These are phyloP conservation scores for Colletotrichum tropicicola DNA, from an alignment of 2,329 filamentous ascomycete species.

Conservation along the genomic window DNA sequence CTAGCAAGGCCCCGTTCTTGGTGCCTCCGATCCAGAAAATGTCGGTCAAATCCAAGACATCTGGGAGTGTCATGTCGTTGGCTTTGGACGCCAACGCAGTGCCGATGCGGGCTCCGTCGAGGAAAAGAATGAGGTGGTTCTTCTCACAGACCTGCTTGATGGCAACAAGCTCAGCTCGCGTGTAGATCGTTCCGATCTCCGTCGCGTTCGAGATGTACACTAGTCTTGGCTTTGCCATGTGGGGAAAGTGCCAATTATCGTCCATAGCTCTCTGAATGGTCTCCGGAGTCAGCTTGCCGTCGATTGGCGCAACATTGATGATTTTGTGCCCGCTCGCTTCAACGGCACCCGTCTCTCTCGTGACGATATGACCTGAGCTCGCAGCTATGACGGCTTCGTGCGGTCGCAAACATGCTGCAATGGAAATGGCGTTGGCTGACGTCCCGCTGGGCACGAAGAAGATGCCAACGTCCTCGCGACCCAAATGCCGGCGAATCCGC, in stretches of 20 bases:
- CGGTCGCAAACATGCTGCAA: slow-evolving; percentile 57
- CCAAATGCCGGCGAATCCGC: slow-evolving; percentile 40
- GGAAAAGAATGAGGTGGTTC: slow-evolving; percentile 51
- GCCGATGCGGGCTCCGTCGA: slow-evolving; percentile 56
- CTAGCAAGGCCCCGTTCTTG: slow-evolving; percentile 59
- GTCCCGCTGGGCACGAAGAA: slow-evolving; percentile 63
- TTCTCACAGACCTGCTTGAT: slow-evolving; percentile 53
- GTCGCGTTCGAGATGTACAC: slow-evolving; percentile 62
- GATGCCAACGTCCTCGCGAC: slow-evolving; percentile 51
- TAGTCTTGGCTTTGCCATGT: slow-evolving; percentile 59
- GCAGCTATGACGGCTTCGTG: slow-evolving; percentile 61
- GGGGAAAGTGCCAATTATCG: slow-evolving; percentile 59
- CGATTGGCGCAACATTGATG: slow-evolving; percentile 53
- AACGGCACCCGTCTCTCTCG: slow-evolving; percentile 58
- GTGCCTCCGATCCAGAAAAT: slow-evolving; percentile 65
- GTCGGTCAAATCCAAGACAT: slow-evolving; percentile 56
- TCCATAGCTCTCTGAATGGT: slow-evolving; percentile 51
- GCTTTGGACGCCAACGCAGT: slow-evolving; percentile 49
- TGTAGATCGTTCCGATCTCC: slow-evolving; percentile 59
- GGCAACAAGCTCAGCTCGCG: slow-evolving; percentile 48
- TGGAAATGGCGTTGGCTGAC: slow-evolving; percentile 60
- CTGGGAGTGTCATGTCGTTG: slow-evolving; percentile 53
- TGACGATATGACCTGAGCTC: slow-evolving; percentile 58
- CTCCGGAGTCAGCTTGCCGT: slow-evolving; percentile 56
- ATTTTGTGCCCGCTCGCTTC: slow-evolving; percentile 62